Conservation (phyloP, 2,329 filamentous ascomycete species). For the Xylaria sp. region DNA sequence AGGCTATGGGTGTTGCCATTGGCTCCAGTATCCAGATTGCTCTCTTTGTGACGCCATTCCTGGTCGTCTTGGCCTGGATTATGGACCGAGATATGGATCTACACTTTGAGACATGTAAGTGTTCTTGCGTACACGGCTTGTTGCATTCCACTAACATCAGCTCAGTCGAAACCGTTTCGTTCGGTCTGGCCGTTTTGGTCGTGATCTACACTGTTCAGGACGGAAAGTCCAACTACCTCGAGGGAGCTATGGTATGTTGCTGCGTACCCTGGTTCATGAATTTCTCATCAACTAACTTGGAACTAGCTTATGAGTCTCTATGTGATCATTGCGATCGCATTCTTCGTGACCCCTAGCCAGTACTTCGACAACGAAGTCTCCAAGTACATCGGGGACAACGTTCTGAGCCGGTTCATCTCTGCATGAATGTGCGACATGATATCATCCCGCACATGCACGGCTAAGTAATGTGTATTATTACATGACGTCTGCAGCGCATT, state of each 20-base stretch:
- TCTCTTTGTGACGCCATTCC: slow-evolving; percentile 71
- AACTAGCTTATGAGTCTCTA: slow-evolving; percentile 46
- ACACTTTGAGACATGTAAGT: slow-evolving; percentile 65
- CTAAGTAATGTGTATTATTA: neutral
- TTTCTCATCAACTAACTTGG: slow-evolving; percentile 16
- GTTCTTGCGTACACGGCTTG: neutral
- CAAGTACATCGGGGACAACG: neutral
- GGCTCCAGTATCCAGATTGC: slow-evolving; percentile 80
- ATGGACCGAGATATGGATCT: slow-evolving; percentile 68
- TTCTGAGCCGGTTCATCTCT: slow-evolving; percentile 3
- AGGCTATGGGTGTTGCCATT: slow-evolving; percentile 73
- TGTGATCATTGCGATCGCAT: slow-evolving; percentile 55
- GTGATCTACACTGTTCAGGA: slow-evolving; percentile 74
- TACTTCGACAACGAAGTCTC: slow-evolving; percentile 38
- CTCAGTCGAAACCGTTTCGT: slow-evolving; percentile 66
- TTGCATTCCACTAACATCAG: slow-evolving; percentile 9
- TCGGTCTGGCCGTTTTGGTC: slow-evolving; percentile 69
- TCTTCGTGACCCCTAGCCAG: slow-evolving; percentile 50
- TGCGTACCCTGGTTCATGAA: neutral
- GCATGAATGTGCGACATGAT: neutral
- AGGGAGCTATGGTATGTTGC: slow-evolving; percentile 63
- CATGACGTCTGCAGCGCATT: neutral
- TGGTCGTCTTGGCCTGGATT: slow-evolving; percentile 75
- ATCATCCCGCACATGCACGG: neutral
- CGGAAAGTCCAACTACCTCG: slow-evolving; percentile 78